Evolutionary conservation across 2,329 filamentous ascomycete genomes (phyloP), one percentile per base, ranked within the genome.

Genomic region (Macroventuria anomochaeta): DNA sequence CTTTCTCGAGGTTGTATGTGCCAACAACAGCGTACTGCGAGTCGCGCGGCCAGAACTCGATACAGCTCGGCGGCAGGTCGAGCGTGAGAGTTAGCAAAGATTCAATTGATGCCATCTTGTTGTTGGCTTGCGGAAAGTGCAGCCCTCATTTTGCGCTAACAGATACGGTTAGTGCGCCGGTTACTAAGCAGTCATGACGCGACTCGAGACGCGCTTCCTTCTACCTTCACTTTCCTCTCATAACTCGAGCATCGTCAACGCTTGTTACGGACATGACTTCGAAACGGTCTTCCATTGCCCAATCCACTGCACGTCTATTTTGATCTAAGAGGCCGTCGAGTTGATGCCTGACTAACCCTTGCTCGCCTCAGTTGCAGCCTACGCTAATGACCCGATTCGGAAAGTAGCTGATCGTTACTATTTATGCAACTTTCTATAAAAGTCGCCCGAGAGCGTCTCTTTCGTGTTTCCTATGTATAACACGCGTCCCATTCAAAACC

Each of bases 1-100:
- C 69, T 34, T 81, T 81, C 58, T 91, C 79, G 23, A 96, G 81
- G 58, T 88, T 85, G 74, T 97, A 97, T 1, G 93, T 96, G 32
- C 93, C 93, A 40, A 96, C 83, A 0, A 96, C 80, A 61, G 96
- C 87, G 67, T 88, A 85, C 0, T 85, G 76, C 0, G 85, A 83
- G 53, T 85, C 70, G 1, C 75, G 72, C 1, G 86, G 85, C 59
- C 85, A 89, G 65, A 92, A 91, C 56, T 90, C 86, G n/a, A 92
- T 80, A 68, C 89, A 93, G 66, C 89, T 90, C 1, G 90, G 90
- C 3, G 89, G 89, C 0, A 89, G 78, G 46, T 89, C 84, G 17
- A 91, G 76, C 4, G 72, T 79, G 25, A 83, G 66, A 3, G 83
- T 83, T 42, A 75, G 71, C 26, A 81, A 70, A 6, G 83, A 82